Evolutionary conservation across 2,329 filamentous ascomycete species (phyloP), one percentile per base, ranked within the genome.

Genomic region (Teratosphaeria pseudoeucalypti): DNA sequence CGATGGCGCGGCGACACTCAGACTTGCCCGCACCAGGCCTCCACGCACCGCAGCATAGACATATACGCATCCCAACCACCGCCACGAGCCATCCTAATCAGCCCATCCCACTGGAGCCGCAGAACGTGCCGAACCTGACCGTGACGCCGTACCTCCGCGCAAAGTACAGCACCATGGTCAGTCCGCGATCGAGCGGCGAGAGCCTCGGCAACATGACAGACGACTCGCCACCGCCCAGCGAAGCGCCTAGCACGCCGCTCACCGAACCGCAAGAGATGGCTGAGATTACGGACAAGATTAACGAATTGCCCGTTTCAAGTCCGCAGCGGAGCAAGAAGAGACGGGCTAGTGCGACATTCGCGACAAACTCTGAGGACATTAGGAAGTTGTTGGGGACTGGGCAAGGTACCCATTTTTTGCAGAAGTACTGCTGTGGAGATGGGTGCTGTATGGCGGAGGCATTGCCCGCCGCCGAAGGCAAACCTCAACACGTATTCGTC

Each of bases 351-450:
- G 68, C 67, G 58, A 76, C 69, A 54, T 71, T 66, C 60, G 83
- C 82, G 0, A 82, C 79, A 65, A 78, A 68, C 39, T 64, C 82
- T 0, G 77, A 82, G 54, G 82, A 85, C 68, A 82, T 85, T 67
- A 75, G 78, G 65, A 74, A 79, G 58, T 76, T 86, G 49, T 74
- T 86, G 57, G 82, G 83, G 55, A 78, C 79, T 62, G 78, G 79
- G 16, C 76, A 76, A 16, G 81, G 81, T 55, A 85, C 83, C 29
- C 78, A 81, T 68, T 79, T 85, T 68, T 77, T 86, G 47, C 79
- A 84, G 68, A 85, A 83, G 63, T 80, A 82, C 68, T 87, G 84
- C 74, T 84, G 82, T 65, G 84, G 84, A 49, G 84, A 84, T 61
- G 84, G 84, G 59, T 86, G 84, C 71, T 86, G 84, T 71, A 79